Evolutionary conservation across 441 rosid species (phyloP), one percentile per base, ranked within the genome.

Genomic region (Gossypium davidsonii): DNA sequence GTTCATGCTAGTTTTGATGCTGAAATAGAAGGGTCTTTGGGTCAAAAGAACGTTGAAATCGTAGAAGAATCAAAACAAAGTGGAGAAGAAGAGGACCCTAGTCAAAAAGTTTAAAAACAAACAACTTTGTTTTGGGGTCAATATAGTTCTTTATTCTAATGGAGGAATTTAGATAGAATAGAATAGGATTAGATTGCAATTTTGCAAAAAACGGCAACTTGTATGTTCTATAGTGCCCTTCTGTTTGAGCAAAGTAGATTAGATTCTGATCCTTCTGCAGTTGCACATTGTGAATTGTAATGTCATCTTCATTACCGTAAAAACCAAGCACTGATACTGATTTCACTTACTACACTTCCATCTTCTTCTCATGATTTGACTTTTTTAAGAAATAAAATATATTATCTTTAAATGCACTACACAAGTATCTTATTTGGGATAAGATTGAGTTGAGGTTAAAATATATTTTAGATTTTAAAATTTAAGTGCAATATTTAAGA

Each of bases 1-100:
- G 94, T 94, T 37, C 98, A 94, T 81, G 92, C 97, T 5, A 94
- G 97, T 78, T 83, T 77, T 78, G 97, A 94, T 77, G 97, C 93
- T 3, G 89, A 88, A 79, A 84, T 72, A 7, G 78, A 83, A 9
- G 82, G 84, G 12, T 83, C 69, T 18, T 58, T 85, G 8, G 74
- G 79, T 66, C 78, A 66, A 53, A 82, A 85, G 80, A 79, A 82
- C 61, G 78, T 77, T 2, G 87, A 81, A 17, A 75, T 67, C 57
- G 37, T 59, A 42, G 81, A 73, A 75, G 94, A 83, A 79, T 74
- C 83, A 59, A 74, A 73, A 15, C 81, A 87, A 64, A 87, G 75
- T 65, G 84, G 78, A 75, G 79, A 65, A 4, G 5, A 79, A 75
- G 79, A 65, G 14, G 5, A 37, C 76, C 73, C 72, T 61, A 12